Evolutionary conservation across 805 yeast genomes (phyloP).

Genomic region (Myxozyma neotropica): DNA sequence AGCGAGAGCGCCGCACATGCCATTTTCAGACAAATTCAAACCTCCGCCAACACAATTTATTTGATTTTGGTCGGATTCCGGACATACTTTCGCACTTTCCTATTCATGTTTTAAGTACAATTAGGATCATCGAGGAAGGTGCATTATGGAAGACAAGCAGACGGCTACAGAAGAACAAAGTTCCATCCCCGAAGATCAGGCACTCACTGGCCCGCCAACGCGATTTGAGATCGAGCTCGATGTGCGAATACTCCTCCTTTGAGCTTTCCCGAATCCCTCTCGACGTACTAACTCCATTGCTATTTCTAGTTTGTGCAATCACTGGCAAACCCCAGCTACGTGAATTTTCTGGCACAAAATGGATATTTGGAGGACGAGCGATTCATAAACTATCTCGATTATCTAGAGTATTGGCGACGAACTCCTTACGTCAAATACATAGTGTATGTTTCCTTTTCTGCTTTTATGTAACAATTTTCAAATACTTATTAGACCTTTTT

Average conservation of each 20-base stretch:
- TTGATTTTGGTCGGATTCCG: too few species aligned
- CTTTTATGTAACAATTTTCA: neutral
- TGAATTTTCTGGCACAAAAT: conserved; percentile 83
- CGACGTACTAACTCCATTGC: neutral
- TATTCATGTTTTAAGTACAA: neutral
- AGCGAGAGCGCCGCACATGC: too few species aligned
- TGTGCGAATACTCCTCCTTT: conserved; percentile 43
- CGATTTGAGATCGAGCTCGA: conserved; percentile 90
- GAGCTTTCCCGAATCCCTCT: too few species aligned
- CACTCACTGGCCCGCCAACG: conserved; percentile 50
- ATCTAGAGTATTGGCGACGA: conserved; percentile 81
- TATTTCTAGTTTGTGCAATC: conserved; percentile 76
- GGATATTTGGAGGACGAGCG: conserved; percentile 69
- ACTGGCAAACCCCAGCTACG: conserved; percentile 83
- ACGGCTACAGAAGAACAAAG: neutral
- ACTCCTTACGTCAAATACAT: conserved; percentile 70
- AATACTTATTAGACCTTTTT: conserved; percentile 1
- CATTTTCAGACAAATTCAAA: too few species aligned
- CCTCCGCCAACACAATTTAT: too few species aligned
- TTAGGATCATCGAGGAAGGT: neutral
- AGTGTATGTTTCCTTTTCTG: conserved; percentile 45
- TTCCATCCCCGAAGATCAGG: neutral
- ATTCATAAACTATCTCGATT: conserved; percentile 74
- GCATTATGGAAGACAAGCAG: conserved; percentile 1
- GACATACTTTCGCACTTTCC: too few species aligned